Evolutionary conservation across 1,284 basidiomycete species (phyloP).

Genomic region (Cystobasidium sp.): DNA sequence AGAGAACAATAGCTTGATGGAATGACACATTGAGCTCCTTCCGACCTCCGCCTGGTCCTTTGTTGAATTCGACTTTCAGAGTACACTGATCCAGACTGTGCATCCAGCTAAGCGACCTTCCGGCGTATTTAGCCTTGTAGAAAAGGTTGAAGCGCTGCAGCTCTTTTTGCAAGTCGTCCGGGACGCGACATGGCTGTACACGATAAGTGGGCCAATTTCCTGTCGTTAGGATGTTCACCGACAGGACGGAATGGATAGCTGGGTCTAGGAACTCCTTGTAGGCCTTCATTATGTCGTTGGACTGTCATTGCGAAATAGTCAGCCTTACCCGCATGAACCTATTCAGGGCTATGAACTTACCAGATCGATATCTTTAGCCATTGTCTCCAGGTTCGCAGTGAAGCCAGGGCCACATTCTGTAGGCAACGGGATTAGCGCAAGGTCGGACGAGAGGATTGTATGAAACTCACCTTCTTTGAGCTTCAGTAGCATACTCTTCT

Average conservation of each 20-base stretch:
- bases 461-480: conserved; percentile 74
- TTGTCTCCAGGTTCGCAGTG: conserved; percentile 76
- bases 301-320: conserved; percentile 17
- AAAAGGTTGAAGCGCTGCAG: conserved; percentile 68
- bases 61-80: conserved; percentile 68
- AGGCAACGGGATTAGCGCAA: background rate
- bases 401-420: conserved; percentile 86
- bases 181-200: conserved; percentile 47
- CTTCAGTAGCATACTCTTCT: conserved; percentile 83
- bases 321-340: background rate
- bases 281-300: conserved; percentile 58
- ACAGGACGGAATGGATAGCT: conserved; percentile 59
- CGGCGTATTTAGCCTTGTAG: conserved; percentile 74
- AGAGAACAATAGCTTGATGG: conserved; percentile 81
- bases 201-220: conserved; percentile 64
- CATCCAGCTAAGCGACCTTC: conserved; percentile 75
- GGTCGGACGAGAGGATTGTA: background rate
- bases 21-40: conserved; percentile 91
- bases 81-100: conserved; percentile 76
- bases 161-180: conserved; percentile 66
- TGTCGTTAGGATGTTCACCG: conserved; percentile 63
- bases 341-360: background rate
- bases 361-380: conserved; percentile 83
- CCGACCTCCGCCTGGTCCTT: conserved; percentile 62
- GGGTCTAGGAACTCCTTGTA: conserved; percentile 58